These are phyloP conservation scores for Mesotaenium endlicherianum DNA, from an alignment of 139 green algal species.

Conservation along the genomic window DNA sequence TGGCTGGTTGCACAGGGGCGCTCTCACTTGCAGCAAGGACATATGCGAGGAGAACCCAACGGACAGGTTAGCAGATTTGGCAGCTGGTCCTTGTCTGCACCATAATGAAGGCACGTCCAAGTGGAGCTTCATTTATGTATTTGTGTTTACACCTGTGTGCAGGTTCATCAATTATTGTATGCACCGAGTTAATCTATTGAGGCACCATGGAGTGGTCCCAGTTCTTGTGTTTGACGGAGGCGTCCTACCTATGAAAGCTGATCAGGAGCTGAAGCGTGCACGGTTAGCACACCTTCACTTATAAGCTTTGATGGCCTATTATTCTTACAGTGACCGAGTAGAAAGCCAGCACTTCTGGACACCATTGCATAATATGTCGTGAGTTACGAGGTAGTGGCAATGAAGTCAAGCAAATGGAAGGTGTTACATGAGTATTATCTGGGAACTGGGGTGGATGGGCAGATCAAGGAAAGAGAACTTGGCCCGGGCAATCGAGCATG, in stretches of 20 bases:
- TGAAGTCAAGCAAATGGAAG: too few relatives aligned
- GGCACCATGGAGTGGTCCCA: conserved; percentile 69
- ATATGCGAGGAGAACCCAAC: conserved; percentile 75
- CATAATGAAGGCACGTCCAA: background rate
- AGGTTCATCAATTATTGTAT: conserved; percentile 87
- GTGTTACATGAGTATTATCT: background rate
- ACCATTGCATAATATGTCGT: too few relatives aligned
- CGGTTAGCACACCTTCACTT: too few relatives aligned
- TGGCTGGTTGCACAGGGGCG: conserved; percentile 88
- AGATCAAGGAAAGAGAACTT: conserved; percentile 55
- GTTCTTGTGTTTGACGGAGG: conserved; percentile 94
- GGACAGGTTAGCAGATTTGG: conserved; percentile 60
- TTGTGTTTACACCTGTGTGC: background rate
- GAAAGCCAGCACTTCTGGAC: background rate
- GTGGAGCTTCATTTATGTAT: too few relatives aligned
- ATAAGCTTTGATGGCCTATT: too few relatives aligned
- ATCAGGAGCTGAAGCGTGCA: conserved; percentile 77
- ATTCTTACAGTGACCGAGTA: background rate
- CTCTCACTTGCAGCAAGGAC: conserved; percentile 83
- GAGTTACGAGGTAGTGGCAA: too few relatives aligned
- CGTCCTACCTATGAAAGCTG: conserved; percentile 80
- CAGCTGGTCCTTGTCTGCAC: background rate
- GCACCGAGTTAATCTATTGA: conserved; percentile 74
- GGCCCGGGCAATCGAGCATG: conserved; percentile 59
- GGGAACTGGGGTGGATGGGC: background rate